Evolutionary conservation across 345 rosid species (phyloP).

Genomic region (Lumnitzera littorea): DNA sequence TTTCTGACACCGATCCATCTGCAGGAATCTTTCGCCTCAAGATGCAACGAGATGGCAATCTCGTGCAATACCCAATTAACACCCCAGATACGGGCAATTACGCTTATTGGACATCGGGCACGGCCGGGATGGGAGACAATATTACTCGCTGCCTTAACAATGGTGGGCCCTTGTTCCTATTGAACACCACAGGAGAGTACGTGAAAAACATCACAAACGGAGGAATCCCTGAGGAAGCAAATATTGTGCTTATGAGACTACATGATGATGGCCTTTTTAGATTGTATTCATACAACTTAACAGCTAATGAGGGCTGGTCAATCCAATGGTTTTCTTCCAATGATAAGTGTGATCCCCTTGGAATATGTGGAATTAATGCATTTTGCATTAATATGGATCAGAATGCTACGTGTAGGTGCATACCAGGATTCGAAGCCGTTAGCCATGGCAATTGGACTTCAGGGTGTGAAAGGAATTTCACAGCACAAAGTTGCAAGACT

Average conservation of each 20-base stretch:
- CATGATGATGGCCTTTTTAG: conserved; percentile 12
- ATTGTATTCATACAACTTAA: neutral
- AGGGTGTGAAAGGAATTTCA: conserved; percentile 10
- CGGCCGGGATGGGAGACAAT: neutral
- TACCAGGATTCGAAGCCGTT: conserved; percentile 18
- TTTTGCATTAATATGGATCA: conserved; percentile 10
- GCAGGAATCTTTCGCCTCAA: conserved; percentile 7
- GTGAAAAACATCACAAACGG: neutral
- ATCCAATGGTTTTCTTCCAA: neutral
- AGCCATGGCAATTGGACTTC: conserved; percentile 3
- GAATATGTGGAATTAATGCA: conserved; percentile 19
- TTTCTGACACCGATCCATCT: conserved; percentile 9
- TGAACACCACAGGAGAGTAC: conserved; percentile 1
- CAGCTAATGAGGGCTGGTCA: neutral
- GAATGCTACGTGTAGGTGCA: conserved; percentile 2
- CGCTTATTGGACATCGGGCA: conserved; percentile 2
- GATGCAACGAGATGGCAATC: conserved; percentile 23
- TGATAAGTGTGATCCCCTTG: conserved; percentile 11
- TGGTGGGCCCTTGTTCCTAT: conserved; percentile 7
- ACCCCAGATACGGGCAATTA: neutral
- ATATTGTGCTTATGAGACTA: neutral
- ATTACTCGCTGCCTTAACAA: conserved; percentile 6
- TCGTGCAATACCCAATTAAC: conserved; percentile 8
- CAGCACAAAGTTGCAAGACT: too few species aligned
- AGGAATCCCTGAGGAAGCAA: neutral